Evolutionary conservation across 192 early-diverging fungal genomes (phyloP).

Genomic region (Gigaspora rosea): DNA sequence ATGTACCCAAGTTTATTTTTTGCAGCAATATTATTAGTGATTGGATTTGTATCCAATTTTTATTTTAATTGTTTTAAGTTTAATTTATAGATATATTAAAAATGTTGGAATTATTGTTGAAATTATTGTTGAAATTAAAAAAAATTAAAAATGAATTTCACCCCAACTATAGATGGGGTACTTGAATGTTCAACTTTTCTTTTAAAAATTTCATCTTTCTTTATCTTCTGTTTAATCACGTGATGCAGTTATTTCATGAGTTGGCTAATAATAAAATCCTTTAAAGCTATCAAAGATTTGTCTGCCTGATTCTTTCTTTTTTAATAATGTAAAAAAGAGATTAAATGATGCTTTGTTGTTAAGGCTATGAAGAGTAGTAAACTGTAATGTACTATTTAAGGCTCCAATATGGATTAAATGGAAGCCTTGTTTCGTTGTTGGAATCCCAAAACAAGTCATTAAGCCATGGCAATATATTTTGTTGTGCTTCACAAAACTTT

Average conservation of each 20-base stretch:
- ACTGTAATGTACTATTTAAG: neutral
- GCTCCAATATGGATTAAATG: conserved; percentile 25
- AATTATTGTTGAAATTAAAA: no score
- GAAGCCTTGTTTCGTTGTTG: conserved; percentile 11
- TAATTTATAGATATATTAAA: no score
- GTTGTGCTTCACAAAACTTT: conserved; percentile 22
- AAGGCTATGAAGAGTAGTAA: neutral
- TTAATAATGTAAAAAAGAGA: neutral
- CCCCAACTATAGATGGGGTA: neutral
- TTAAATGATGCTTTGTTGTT: neutral
- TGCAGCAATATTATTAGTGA: neutral
- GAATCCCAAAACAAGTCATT: conserved; percentile 2
- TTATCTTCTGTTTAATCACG: conserved; percentile 4
- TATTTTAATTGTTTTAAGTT: no score
- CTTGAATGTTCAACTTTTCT: neutral
- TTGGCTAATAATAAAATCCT: conserved; percentile 1
- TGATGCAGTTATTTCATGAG: conserved; percentile 19
- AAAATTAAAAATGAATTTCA: no score
- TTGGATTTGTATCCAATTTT: conserved; percentile 2
- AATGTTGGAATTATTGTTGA: no score
- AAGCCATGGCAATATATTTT: conserved; percentile 13
- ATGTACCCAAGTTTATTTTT: conserved; percentile 23
- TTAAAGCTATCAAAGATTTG: neutral
- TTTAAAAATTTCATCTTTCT: neutral
- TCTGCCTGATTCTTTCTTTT: neutral